Evolutionary conservation across 2,329 filamentous ascomycete species (phyloP).

Genomic region (Trichoderma citrinoviride): DNA sequence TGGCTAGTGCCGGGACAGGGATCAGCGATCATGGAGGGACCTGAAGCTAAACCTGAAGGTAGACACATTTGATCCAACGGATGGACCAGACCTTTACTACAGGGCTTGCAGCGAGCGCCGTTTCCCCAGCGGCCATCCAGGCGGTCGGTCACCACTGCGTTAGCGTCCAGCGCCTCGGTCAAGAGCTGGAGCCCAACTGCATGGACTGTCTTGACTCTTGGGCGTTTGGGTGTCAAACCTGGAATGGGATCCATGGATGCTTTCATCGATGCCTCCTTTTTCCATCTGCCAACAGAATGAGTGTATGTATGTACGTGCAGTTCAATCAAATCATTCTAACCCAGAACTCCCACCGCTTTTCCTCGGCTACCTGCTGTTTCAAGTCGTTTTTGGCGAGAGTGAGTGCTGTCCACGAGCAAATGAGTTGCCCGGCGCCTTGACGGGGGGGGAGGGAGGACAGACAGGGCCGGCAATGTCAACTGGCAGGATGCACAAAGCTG

Average conservation of each 20-base stretch:
- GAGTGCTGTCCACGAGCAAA: not conserved
- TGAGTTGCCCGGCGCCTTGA: not conserved
- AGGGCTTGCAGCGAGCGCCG: not conserved
- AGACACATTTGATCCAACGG: no score
- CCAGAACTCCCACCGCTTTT: not conserved
- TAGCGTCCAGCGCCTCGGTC: no score
- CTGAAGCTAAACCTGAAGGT: no score
- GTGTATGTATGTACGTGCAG: no score
- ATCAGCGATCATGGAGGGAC: not conserved
- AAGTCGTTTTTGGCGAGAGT: conserved; percentile 8
- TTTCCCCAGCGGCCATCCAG: not conserved
- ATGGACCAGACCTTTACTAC: no score
- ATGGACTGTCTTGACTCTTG: no score
- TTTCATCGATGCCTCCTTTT: no score
- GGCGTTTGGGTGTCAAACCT: no score
- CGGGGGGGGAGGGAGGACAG: not conserved
- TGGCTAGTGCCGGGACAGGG: conserved; percentile 4
- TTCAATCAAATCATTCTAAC: not conserved
- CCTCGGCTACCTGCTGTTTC: conserved; percentile 6
- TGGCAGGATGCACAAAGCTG: not conserved
- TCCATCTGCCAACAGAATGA: no score
- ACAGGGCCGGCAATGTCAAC: conserved; percentile 3
- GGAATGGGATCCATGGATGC: no score
- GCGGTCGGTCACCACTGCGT: not conserved
- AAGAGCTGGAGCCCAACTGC: no score